A percentile compares a stretch with the other conserved stretches of the same genome.
These are phyloP conservation scores for Emmonsia crescens DNA, from an alignment of 2,329 filamentous ascomycete species.

Conservation along the genomic window DNA sequence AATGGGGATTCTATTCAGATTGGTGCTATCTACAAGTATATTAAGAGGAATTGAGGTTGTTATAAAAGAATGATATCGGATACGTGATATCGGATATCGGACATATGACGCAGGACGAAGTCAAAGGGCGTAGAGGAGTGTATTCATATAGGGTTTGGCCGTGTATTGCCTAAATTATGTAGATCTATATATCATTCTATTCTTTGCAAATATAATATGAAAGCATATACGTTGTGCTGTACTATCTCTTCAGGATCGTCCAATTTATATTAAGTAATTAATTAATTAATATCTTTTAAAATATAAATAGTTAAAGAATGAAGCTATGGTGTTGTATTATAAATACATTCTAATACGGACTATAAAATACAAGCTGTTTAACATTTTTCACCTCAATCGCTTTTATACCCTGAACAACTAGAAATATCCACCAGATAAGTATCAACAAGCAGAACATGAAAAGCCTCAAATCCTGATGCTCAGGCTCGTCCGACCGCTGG, in stretches of 20 bases:
- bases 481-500: constrained; percentile 1
- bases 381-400: not conserved
- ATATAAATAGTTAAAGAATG: not conserved
- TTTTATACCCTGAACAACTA: not conserved
- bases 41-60: not conserved
- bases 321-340: not conserved
- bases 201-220: not conserved
- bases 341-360: not conserved
- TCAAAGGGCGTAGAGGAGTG: not conserved
- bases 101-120: not conserved
- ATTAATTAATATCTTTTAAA: not conserved
- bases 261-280: not conserved
- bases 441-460: not conserved
- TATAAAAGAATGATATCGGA: not conserved
- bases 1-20: not conserved
- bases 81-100: too few relatives aligned
- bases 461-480: constrained; percentile 2
- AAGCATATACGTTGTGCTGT: not conserved
- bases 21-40: not conserved
- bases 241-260: not conserved
- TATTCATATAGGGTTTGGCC: not conserved
- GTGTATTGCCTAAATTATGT: not conserved
- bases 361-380: not conserved
- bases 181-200: not conserved
- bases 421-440: not conserved